Evolutionary conservation across 2,329 filamentous ascomycete genomes (phyloP).

Genomic region (Stemphylium lycopersici): DNA sequence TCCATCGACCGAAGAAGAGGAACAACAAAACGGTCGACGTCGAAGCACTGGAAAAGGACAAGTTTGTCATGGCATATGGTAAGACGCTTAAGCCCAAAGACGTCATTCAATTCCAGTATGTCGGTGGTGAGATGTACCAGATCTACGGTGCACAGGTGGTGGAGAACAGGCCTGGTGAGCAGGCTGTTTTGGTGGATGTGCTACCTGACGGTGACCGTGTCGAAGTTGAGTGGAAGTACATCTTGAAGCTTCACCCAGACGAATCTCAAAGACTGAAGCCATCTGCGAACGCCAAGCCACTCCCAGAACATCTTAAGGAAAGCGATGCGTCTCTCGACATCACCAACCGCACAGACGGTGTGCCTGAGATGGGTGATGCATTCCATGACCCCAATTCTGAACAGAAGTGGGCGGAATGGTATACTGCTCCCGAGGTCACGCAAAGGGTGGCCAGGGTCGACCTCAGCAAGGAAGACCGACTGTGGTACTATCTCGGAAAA

Average conservation of each 20-base stretch:
- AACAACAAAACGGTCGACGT: constrained; percentile 76
- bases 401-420: constrained; percentile 71
- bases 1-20: constrained; percentile 89
- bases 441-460: constrained; percentile 71
- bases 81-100: constrained; percentile 72
- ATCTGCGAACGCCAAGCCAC: constrained; percentile 72
- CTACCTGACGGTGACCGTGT: constrained; percentile 79
- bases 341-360: constrained; percentile 57
- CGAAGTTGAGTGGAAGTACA: constrained; percentile 85
- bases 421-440: constrained; percentile 55
- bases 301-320: constrained; percentile 64
- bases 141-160: constrained; percentile 90
- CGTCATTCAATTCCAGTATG: constrained; percentile 84
- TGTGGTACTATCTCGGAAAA: constrained; percentile 89
- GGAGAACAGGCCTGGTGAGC: constrained; percentile 79
- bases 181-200: constrained; percentile 78
- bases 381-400: constrained; percentile 55
- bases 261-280: constrained; percentile 77
- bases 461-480: constrained; percentile 71
- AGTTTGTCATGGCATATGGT: constrained; percentile 71
- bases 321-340: constrained; percentile 52
- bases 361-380: constrained; percentile 54
- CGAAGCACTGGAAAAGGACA: constrained; percentile 72
- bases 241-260: constrained; percentile 72
- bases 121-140: constrained; percentile 76